Base-by-base conservation (phyloP, 495 filamentous ascomycete genomes). In the Penicillium macrosclerotiorum region DNA sequence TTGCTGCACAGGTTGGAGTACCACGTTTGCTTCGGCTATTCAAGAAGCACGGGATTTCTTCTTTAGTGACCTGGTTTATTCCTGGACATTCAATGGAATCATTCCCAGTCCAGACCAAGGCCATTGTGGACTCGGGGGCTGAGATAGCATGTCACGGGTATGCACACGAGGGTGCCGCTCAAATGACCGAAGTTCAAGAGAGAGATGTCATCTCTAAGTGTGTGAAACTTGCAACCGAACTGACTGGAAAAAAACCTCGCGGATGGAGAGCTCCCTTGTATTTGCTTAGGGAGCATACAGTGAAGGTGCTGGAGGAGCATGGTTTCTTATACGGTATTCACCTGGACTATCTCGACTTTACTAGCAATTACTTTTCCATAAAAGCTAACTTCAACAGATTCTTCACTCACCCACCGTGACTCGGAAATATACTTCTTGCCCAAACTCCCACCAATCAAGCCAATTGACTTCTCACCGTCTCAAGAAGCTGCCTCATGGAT, bases 131-230 rank as follows among this genome's bases (percentile, higher is more conserved):
- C 0, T 73, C 71, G 17, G 79, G 79, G 3, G 70, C 66, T n/a
- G 81, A 85, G 51, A 74, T 84, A 31, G 81, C 71, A 0, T 64
- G 80, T 8, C 81, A 85, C 53, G 80, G 81, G 23, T 85, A 85
- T 54, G 72, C 75, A 11, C 79, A 82, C 45, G 79, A 84, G 52
- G 76, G 78, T 9, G 72, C 77, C 0, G 62, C 62, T 25, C 77
- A 82, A 47, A 68, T 83, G 56, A 80, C 75, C 0, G 69, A 69
- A 14, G 49, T 67, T n/a, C 80, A 84, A 65, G 80, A 83, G 51
- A 60, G 64, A 19, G 80, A 83, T 7, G 74, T 84, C 1, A 65
- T 84, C 19, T 51, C 55, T 14, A 72, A 72, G 45, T 81, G 80
- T 55, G 74, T 83, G 23, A 49, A 72, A 13, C 60, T 82, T 31